Percentiles rank a stretch among this genome's conserved stretches.
phyloP scores from a whole-genome alignment of 2,329 filamentous ascomycete species.

The Apiospora kogelbergensis region DNA sequence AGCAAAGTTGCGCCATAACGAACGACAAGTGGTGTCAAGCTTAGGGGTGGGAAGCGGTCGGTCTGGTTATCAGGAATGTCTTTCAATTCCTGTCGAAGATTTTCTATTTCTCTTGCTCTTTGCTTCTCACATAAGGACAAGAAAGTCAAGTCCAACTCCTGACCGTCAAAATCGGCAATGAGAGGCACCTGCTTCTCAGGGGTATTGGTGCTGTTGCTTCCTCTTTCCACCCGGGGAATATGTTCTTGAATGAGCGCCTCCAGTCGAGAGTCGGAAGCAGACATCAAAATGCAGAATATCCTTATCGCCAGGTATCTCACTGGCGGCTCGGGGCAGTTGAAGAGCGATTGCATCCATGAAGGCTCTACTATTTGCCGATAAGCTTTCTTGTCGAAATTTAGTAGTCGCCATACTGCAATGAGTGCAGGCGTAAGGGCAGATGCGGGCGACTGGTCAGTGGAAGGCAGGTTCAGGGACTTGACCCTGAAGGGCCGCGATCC shows the following conservation, averaged over 20 bases:
- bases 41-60: conserved; percentile 32
- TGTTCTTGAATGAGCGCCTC: conserved; percentile 69
- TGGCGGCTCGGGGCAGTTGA: conserved; percentile 57
- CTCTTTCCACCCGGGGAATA: conserved; percentile 43
- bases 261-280: conserved; percentile 75
- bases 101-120: conserved; percentile 46
- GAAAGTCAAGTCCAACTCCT: conserved; percentile 76
- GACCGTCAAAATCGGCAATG: conserved; percentile 72
- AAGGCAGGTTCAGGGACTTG: conserved; percentile 26
- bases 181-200: conserved; percentile 39
- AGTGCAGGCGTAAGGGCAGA: conserved; percentile 43
- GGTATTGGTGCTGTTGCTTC: not conserved
- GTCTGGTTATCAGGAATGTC: conserved; percentile 19
- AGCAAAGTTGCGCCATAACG: conserved; percentile 68
- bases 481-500: conserved; percentile 23
- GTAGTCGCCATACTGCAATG: conserved; percentile 73
- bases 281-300: conserved; percentile 76
- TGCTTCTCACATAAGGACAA: conserved; percentile 58
- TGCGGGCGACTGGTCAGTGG: conserved; percentile 16
- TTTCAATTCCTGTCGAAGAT: conserved; percentile 40
- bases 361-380: conserved; percentile 68
- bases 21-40: conserved; percentile 60
- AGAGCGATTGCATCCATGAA: conserved; percentile 66
- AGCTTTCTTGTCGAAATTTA: conserved; percentile 70
- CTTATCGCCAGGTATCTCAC: conserved; percentile 81